Percentiles rank a stretch among this genome's conserved stretches.
Evolutionary conservation across 1,139 yeast species (phyloP).

Genomic region (Diutina neorugosa): DNA sequence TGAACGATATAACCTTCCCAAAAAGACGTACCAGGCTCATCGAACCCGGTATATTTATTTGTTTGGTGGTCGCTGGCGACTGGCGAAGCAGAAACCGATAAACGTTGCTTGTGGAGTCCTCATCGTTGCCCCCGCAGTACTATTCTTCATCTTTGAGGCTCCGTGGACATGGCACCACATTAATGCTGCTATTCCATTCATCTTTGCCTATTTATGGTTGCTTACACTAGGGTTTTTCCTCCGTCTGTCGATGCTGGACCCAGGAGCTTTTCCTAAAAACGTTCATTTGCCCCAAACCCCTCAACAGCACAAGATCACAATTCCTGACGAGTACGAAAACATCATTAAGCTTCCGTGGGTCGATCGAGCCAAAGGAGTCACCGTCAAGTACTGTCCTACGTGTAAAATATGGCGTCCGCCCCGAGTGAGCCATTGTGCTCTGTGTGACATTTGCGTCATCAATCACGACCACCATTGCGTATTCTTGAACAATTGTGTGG

Average conservation of each 20-base stretch:
- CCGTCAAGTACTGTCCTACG: conserved; percentile 33
- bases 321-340: conserved; percentile 55
- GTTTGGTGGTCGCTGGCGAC: conserved; percentile 53
- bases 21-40: conserved; percentile 22
- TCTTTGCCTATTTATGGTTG: conserved; percentile 49
- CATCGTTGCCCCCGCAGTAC: conserved; percentile 35
- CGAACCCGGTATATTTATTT: conserved; percentile 31
- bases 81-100: conserved; percentile 25
- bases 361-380: conserved; percentile 16
- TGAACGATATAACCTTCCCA: conserved; percentile 6
- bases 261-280: conserved; percentile 64
- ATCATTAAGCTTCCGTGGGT: conserved; percentile 41
- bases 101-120: conserved; percentile 21
- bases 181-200: conserved; percentile 45
- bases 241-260: conserved; percentile 49
- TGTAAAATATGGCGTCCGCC: conserved; percentile 40
- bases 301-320: conserved; percentile 9
- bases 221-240: conserved; percentile 35
- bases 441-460: conserved; percentile 32
- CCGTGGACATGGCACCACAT: conserved; percentile 46
- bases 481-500: conserved; percentile 30
- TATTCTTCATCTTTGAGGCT: conserved; percentile 34
- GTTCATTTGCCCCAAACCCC: conserved; percentile 35
- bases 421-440: conserved; percentile 30
- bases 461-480: conserved; percentile 33